Percentiles rank a stretch among this genome's conserved stretches.
Conservation (phyloP, 768 basidiomycete species). For the Leccinum subgranulosum region DNA sequence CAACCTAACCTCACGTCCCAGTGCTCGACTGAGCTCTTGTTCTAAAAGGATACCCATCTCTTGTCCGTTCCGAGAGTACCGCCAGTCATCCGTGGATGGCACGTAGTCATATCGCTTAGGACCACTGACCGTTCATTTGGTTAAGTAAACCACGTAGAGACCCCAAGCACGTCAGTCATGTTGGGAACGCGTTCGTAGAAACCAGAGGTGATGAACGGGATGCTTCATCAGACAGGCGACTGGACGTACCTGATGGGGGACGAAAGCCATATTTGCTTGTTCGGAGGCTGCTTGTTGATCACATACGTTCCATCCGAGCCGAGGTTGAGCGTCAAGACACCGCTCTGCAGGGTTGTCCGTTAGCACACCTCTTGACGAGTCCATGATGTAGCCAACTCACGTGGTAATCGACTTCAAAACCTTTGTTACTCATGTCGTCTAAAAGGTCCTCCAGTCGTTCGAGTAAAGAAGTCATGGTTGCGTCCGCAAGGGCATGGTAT, state of each 20-base stretch:
- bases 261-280: slow-evolving; percentile 96
- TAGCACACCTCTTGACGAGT: background rate
- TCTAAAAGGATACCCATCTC: slow-evolving; percentile 63
- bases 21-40: slow-evolving; percentile 54
- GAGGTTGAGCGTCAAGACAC: slow-evolving; percentile 82
- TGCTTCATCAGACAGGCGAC: background rate
- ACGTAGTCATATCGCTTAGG: slow-evolving; percentile 90
- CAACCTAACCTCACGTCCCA: slow-evolving; percentile 36
- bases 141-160: background rate
- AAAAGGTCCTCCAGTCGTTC: slow-evolving; percentile 72
- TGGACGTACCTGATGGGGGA: slow-evolving; percentile 73
- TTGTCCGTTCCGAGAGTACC: slow-evolving; percentile 67
- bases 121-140: slow-evolving; percentile 49
- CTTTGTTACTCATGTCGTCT: slow-evolving; percentile 52
- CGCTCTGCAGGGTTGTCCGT: slow-evolving; percentile 52
- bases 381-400: slow-evolving; percentile 42
- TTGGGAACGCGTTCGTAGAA: background rate
- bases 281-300: slow-evolving; percentile 96
- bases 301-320: slow-evolving; percentile 85
- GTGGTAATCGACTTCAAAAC: slow-evolving; percentile 85
- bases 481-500: slow-evolving; percentile 73
- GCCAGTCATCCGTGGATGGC: slow-evolving; percentile 57
- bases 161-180: background rate
- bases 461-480: slow-evolving; percentile 72
- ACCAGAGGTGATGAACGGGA: slow-evolving; percentile 1